Percentiles rank a stretch among this genome's conserved stretches.
Evolutionary conservation across 2,329 filamentous ascomycete species (phyloP).

Genomic region (Emmonsiellopsis sp.): DNA sequence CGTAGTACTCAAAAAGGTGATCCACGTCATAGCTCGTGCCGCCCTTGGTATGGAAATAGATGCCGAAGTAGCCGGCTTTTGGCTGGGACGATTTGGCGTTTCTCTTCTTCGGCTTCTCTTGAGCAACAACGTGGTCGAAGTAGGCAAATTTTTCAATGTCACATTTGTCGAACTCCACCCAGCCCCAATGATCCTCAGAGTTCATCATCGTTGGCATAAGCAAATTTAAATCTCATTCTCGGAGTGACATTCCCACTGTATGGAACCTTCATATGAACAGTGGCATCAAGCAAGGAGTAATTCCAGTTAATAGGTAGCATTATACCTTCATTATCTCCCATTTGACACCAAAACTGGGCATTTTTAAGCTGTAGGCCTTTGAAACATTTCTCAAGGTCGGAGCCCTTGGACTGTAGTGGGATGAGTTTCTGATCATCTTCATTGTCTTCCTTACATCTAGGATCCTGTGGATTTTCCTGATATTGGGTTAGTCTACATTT

Average conservation of each 20-base stretch:
- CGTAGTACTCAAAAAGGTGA: neutral
- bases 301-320: neutral
- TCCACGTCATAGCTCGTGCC: neutral
- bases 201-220: neutral
- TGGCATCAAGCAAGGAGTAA: neutral
- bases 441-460: too few relatives aligned
- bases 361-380: neutral
- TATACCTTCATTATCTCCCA: neutral
- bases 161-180: neutral
- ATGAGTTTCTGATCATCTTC: neutral
- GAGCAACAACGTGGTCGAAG: neutral
- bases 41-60: neutral
- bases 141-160: neutral
- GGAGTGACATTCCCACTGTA: neutral
- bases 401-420: neutral
- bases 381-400: neutral
- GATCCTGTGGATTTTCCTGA: too few relatives aligned
- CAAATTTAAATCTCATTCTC: neutral
- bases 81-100: neutral
- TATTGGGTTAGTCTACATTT: too few relatives aligned
- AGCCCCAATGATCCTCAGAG: neutral
- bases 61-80: neutral
- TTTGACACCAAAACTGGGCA: neutral
- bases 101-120: neutral
- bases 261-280: neutral